Percentiles rank a stretch among this genome's conserved stretches.
Evolutionary conservation across 306 rosid genomes (phyloP).

Genomic region (Lagenaria siceraria): DNA sequence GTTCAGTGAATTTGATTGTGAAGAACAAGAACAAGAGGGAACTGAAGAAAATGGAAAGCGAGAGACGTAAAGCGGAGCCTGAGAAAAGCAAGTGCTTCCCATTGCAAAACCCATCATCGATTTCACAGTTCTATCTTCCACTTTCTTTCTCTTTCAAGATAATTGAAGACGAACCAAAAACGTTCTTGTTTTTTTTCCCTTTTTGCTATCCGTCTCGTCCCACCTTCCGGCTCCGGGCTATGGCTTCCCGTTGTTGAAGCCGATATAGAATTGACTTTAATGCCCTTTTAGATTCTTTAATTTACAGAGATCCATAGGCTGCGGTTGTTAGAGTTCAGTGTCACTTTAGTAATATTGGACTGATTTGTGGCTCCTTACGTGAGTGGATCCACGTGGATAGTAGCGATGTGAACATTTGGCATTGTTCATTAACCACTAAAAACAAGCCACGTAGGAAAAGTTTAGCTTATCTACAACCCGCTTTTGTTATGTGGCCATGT

Average conservation of each 20-base stretch:
- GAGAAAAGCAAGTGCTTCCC: constrained; percentile 32
- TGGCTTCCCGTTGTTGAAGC: background rate
- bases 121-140: background rate
- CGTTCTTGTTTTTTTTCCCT: background rate
- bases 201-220: background rate
- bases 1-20: background rate
- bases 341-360: constrained; percentile 7
- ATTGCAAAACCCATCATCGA: constrained; percentile 28
- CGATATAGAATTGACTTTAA: background rate
- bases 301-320: background rate
- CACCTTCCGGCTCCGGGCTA: background rate
- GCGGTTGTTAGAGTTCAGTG: background rate
- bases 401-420: background rate
- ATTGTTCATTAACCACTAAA: constrained; percentile 1
- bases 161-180: background rate
- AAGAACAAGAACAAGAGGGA: background rate
- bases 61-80: constrained; percentile 21
- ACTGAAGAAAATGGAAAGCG: constrained; percentile 16
- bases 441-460: constrained; percentile 12
- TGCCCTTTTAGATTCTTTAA: background rate
- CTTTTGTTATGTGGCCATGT: constrained; percentile 6
- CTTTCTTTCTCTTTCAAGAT: background rate
- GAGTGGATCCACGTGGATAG: constrained; percentile 2
- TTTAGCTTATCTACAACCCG: constrained; percentile 13
- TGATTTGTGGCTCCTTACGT: background rate